These are phyloP conservation scores for Fusarium sublunatum DNA, from an alignment of 2,329 filamentous ascomycete genomes.

Conservation along the genomic window DNA sequence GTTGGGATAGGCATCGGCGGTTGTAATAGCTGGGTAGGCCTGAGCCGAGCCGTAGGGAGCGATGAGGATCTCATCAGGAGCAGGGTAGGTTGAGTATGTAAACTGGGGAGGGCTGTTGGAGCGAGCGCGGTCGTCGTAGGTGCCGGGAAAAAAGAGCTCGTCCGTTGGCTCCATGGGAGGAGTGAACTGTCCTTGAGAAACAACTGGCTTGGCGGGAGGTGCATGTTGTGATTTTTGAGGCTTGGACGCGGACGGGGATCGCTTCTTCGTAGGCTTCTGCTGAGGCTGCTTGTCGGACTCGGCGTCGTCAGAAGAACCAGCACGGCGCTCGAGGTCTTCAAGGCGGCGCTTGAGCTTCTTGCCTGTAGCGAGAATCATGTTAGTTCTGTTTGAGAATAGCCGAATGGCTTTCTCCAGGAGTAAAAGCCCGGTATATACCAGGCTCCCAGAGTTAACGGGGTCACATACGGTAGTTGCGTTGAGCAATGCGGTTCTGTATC, in stretches of 20 bases:
- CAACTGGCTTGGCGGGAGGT: constrained; percentile 53
- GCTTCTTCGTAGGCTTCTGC: constrained; percentile 49
- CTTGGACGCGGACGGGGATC: constrained; percentile 45
- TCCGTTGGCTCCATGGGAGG: constrained; percentile 71
- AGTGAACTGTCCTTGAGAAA: constrained; percentile 67
- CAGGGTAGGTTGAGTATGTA: constrained; percentile 73
- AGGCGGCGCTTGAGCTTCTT: constrained; percentile 93
- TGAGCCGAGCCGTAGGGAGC: constrained; percentile 67
- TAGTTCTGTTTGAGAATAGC: constrained; percentile 14
- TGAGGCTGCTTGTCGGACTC: constrained; percentile 49
- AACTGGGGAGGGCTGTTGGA: constrained; percentile 79
- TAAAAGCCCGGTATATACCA: not conserved
- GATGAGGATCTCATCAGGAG: constrained; percentile 73
- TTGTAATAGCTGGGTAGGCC: constrained; percentile 63
- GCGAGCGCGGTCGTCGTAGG: constrained; percentile 73
- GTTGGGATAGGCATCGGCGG: constrained; percentile 64
- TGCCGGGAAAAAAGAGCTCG: constrained; percentile 71
- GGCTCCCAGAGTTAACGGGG: constrained; percentile 6
- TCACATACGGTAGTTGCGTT: constrained; percentile 91
- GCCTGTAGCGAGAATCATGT: constrained; percentile 62
- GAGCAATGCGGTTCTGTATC: constrained; percentile 97
- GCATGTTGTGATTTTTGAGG: constrained; percentile 46
- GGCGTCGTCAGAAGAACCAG: constrained; percentile 66
- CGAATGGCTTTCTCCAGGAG: constrained; percentile 1
- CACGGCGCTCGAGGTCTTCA: constrained; percentile 84